Base-by-base conservation (phyloP, 1,284 basidiomycete species). In the Mycena sp. region DNA sequence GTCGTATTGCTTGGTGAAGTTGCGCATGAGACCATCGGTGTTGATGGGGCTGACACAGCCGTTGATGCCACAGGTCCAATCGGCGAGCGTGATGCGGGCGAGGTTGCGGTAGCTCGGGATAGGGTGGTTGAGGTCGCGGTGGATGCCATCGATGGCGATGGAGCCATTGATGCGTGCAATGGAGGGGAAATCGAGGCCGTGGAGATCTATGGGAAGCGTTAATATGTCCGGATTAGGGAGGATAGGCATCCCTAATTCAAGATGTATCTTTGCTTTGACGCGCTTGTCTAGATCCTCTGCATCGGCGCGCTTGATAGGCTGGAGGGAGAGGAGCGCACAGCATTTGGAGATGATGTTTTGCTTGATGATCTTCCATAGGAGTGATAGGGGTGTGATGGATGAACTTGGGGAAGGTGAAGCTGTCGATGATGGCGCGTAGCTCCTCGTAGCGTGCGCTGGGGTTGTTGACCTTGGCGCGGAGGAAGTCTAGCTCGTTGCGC, bases 11-110 rank as follows among this genome's bases (percentile, higher is more conserved):
- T 2, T 5, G 2, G 35, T 4, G 44, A 60, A 60, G 28, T 28
- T 16, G 35, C 51, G 43, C 25, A 48, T n/a, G 32, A 67, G 63
- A 35, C 69, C 61, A 11, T 17, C 10, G 12, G 46, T 58, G 40
- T 70, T 62, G 6, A 74, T 58, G 0, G 75, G 74, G 25, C 60
- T 55, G 12, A 30, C 28, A 50, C 76, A 78, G 2, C 60, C 38
- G 60, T 73, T 74, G 40, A 69, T 49, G 1, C 30, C 6, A 50
- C 77, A 78, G 0, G 67, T 71, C 75, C 75, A 77, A 57, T 79
- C 77, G 0, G 70, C 69, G 2, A 77, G 61, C 0, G 74, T 78
- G 16, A 80, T 73, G 0, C 26, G 25, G 1, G 77, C 74, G 66
- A 77, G 71, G 0, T 28, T 63, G 1, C 67, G 55, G 50, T 72